A percentile compares a stretch with the other conserved stretches of the same genome.
Conservation (phyloP, 2,329 filamentous ascomycete species). For the Colletotrichum higginsianum region DNA sequence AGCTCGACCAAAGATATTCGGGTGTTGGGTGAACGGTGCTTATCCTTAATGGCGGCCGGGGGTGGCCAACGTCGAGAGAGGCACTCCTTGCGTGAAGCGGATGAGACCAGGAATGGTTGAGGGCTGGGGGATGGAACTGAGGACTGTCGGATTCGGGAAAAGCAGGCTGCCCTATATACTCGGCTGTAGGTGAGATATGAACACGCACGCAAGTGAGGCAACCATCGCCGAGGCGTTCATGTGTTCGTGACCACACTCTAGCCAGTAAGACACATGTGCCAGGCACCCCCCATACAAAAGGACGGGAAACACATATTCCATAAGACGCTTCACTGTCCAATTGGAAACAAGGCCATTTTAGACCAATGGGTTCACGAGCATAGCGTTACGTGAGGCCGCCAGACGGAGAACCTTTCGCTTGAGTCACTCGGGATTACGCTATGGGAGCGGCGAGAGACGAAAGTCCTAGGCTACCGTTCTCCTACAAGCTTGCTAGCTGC, state of each 20-base stretch:
- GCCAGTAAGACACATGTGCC: slow-evolving; percentile 9
- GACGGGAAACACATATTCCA: not conserved
- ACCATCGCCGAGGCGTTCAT: slow-evolving; percentile 7
- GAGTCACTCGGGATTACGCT: slow-evolving; percentile 18
- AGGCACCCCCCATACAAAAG: not conserved
- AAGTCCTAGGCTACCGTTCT: not conserved
- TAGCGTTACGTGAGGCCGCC: slow-evolving; percentile 15
- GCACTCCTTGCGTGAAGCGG: not conserved
- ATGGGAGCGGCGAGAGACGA: slow-evolving; percentile 6
- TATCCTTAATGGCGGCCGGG: not conserved
- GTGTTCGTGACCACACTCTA: not conserved
- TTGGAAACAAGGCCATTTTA: no score
- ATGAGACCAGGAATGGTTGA: not conserved
- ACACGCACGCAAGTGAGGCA: slow-evolving; percentile 4
- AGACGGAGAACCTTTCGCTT: not conserved
- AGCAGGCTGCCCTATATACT: slow-evolving; percentile 4
- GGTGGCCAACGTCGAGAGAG: not conserved
- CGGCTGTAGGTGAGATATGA: not conserved
- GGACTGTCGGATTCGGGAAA: not conserved
- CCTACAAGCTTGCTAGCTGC: not conserved
- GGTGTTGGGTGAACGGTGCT: no score
- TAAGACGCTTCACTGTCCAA: not conserved
- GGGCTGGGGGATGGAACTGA: not conserved
- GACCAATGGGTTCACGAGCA: not conserved
- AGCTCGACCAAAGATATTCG: not conserved